Percentiles rank a stretch among this genome's conserved stretches.
These are phyloP conservation scores for Skeletonema menzelii DNA, from an alignment of 108 stramenopile species.

Conservation along the genomic window DNA sequence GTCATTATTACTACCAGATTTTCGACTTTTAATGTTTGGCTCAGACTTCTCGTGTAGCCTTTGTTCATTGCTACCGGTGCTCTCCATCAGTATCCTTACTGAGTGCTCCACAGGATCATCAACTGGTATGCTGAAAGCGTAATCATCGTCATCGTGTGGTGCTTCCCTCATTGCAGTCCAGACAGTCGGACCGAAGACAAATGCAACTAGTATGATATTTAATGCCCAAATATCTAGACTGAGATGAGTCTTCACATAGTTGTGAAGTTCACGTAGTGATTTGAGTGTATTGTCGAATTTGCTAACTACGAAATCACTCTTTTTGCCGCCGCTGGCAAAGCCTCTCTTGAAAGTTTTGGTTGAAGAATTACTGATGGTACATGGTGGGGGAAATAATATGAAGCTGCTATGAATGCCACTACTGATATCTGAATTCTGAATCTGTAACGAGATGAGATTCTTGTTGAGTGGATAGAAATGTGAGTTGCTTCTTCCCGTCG, in stretches of 20 bases:
- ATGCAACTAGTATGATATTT: slow-evolving; percentile 30
- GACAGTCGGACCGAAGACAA: slow-evolving; percentile 33
- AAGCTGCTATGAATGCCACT: background rate
- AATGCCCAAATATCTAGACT: slow-evolving; percentile 48
- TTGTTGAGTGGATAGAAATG: background rate
- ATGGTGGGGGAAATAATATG: background rate
- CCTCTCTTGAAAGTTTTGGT: slow-evolving; percentile 3
- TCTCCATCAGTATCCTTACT: slow-evolving; percentile 44
- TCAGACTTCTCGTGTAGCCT: background rate
- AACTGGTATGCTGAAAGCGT: slow-evolving; percentile 35
- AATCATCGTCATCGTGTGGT: slow-evolving; percentile 35
- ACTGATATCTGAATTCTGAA: background rate
- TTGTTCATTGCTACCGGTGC: slow-evolving; percentile 6
- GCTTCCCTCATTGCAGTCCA: slow-evolving; percentile 35
- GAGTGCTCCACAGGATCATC: slow-evolving; percentile 51
- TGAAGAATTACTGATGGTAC: background rate
- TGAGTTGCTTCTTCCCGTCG: no score
- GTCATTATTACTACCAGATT: background rate
- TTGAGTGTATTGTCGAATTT: slow-evolving; percentile 22
- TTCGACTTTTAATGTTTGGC: background rate
- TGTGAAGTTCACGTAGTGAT: slow-evolving; percentile 11
- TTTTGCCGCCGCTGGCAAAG: background rate
- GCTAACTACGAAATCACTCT: slow-evolving; percentile 3
- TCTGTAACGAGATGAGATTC: background rate
- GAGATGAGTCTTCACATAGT: slow-evolving; percentile 26